These are phyloP conservation scores for Stramenopiles sp. DNA, from an alignment of 352 stramenopile species.

Conservation along the genomic window DNA sequence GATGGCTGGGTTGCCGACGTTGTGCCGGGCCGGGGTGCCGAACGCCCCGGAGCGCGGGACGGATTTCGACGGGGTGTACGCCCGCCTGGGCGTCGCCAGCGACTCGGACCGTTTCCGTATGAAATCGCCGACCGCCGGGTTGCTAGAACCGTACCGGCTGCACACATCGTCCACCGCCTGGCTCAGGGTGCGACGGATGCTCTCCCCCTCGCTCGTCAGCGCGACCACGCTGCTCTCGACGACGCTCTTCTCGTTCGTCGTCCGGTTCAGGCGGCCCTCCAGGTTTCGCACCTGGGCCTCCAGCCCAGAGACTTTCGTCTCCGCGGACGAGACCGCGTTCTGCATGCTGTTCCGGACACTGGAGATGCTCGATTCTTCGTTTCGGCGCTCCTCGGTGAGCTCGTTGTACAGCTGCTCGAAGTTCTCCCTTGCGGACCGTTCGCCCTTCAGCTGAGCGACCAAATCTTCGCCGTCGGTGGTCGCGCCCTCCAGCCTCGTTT, in stretches of 20 bases:
- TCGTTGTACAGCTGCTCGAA: neutral
- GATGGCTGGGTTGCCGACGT: neutral
- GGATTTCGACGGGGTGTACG: neutral
- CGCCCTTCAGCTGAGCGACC: neutral
- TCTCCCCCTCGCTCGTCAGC: constrained; percentile 13
- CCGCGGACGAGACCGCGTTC: constrained; percentile 4
- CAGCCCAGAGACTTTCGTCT: neutral
- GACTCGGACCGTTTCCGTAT: neutral
- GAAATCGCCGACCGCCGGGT: constrained; percentile 9
- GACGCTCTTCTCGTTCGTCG: constrained; percentile 14
- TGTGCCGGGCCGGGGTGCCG: neutral
- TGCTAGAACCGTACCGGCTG: neutral
- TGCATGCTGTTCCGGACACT: neutral
- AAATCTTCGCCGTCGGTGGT: neutral
- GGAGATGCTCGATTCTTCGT: neutral
- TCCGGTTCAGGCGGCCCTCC: neutral
- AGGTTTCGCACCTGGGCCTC: constrained; percentile 12
- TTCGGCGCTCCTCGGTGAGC: neutral
- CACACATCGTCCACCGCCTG: constrained; percentile 6
- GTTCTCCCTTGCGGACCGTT: neutral
- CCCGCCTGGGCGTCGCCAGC: neutral
- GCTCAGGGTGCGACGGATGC: neutral
- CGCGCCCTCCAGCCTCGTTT: neutral
- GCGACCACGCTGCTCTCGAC: constrained; percentile 14
- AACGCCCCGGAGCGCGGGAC: neutral